A percentile compares a stretch with the other conserved stretches of the same genome.
Conservation (phyloP, 208 protist genomes). For the Entamoeba invadens region DNA sequence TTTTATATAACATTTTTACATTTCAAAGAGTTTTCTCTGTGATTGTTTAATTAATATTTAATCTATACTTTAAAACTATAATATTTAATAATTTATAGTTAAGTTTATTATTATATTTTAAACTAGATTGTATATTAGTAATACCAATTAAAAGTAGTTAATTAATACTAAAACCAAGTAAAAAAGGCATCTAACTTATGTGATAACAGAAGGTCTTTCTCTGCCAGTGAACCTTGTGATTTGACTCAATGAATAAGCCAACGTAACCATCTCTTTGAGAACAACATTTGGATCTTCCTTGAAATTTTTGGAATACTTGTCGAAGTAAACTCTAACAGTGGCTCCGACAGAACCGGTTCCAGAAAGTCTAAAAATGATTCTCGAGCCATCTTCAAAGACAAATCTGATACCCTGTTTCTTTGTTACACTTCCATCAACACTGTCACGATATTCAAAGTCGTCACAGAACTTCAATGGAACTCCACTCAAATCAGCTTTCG, state of each 20-base stretch:
- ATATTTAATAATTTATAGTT: no score
- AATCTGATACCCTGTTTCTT: constrained; percentile 70
- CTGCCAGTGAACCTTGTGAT: not conserved
- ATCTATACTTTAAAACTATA: no score
- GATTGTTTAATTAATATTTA: no score
- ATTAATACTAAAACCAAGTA: no score
- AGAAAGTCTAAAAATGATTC: constrained; percentile 77
- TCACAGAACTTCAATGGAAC: constrained; percentile 45
- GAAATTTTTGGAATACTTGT: constrained; percentile 27
- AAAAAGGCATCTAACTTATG: no score
- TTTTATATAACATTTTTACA: no score
- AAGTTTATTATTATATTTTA: no score
- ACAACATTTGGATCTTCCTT: not conserved
- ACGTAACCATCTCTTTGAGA: not conserved
- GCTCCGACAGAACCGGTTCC: constrained; percentile 73
- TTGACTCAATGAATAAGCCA: not conserved
- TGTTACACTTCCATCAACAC: constrained; percentile 64
- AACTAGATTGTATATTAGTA: no score
- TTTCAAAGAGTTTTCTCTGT: no score
- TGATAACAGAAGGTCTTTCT: not conserved
- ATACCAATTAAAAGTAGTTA: no score
- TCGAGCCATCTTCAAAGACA: constrained; percentile 71
- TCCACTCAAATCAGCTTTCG: not conserved
- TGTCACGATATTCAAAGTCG: constrained; percentile 81
- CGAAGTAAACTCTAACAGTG: constrained; percentile 81